Evolutionary conservation across 75 land plant species (phyloP).

Genomic region (Larix kaempferi): DNA sequence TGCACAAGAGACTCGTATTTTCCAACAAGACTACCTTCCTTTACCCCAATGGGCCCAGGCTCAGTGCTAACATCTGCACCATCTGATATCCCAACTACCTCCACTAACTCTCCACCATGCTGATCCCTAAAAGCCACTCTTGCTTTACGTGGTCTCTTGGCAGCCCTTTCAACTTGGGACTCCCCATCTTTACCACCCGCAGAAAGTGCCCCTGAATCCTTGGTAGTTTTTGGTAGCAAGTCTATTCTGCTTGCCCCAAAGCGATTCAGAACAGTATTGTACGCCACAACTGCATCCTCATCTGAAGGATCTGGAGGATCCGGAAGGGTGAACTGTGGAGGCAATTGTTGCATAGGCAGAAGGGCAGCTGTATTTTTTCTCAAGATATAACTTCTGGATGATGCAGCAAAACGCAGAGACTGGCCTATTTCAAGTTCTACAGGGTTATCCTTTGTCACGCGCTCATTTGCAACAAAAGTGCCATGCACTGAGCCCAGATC

Average conservation of each 20-base stretch:
- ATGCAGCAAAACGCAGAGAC: constrained; percentile 89
- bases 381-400: constrained; percentile 83
- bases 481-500: constrained; percentile 98
- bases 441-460: constrained; percentile 85
- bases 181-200: constrained; percentile 20
- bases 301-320: constrained; percentile 89
- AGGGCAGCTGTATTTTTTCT: constrained; percentile 70
- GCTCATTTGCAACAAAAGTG: constrained; percentile 97
- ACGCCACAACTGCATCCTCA: constrained; percentile 88
- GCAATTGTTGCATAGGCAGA: constrained; percentile 38
- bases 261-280: constrained; percentile 83
- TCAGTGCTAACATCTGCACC: constrained; percentile 95
- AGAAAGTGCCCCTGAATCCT: constrained; percentile 4
- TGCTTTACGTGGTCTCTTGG: constrained; percentile 48
- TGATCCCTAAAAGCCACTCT: constrained; percentile 88
- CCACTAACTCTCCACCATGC: constrained; percentile 77
- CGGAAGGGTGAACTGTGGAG: constrained; percentile 62
- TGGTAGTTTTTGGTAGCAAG: constrained; percentile 1
- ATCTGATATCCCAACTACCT: constrained; percentile 93
- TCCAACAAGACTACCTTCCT: constrained; percentile 98
- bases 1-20: constrained; percentile 94
- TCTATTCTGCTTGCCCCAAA: constrained; percentile 46
- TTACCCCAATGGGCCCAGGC: constrained; percentile 93
- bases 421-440: constrained; percentile 96
- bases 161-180: constrained; percentile 29